Base-by-base conservation (phyloP, 2,329 filamentous ascomycete species). In the Fusarium ambrosium region DNA sequence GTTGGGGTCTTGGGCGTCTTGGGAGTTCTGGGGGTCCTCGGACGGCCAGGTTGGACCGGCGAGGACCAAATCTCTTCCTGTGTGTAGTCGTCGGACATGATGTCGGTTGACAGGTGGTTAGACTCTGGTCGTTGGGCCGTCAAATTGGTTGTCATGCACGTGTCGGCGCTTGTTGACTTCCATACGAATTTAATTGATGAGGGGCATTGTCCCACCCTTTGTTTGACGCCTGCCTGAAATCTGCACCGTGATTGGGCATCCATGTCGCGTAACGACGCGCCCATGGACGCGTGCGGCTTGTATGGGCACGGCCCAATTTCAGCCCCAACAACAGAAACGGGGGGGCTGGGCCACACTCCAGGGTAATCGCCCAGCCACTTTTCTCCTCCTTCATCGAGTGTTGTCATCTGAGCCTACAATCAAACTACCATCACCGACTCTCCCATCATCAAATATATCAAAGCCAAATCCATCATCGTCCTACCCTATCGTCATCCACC, bases 51-150 rank as follows among this genome's bases (percentile, higher is more conserved):
- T 43, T 77, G 73, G 56, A 78, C 73, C 39, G 86, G 85, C 11
- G 87, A 89, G 41, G 83, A 82, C 84, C 86, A 87, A 61, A 87
- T 82, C 69, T 87, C 86, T n/a, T 84, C 81, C 70, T 88, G 85
- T 29, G 86, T 88, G 73, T 85, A 82, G 68, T 85, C 79, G 79
- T 86, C 86, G 39, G 85, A 81, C 86, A 89, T 88, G 69, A 68
- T 77, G 75, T 55, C 51, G 59, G 48, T 53, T 32, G 63, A 58
- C 51, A 55, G 51, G 51, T 29, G 27, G 27, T 55, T 55, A 55
- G 27, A 32, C 27, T 32, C 51, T 55, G 48, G 48, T 53, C 48
- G 51, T 55, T 32, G 27, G 48, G 27, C 24, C 48, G 48, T 32
- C 24, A 32, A n/a, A 29, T 8, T 53, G 48, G 24, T 32, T 32